Base-by-base conservation (phyloP, 2,329 filamentous ascomycete genomes). In the Trichoderma sp. region DNA sequence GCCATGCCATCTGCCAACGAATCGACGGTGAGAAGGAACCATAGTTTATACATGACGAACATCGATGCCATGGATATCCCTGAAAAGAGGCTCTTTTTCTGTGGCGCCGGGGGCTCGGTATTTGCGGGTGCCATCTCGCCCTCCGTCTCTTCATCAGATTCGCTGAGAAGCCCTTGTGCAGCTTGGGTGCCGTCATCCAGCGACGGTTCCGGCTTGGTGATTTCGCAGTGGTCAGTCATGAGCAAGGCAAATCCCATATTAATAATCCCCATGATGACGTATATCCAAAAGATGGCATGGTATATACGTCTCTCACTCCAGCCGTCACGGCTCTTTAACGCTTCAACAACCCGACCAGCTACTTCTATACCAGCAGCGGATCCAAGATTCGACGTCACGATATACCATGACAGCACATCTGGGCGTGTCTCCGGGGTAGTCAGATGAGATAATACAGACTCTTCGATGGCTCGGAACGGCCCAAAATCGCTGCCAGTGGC, bases 361-460 rank as follows among this genome's bases (percentile, higher is more conserved):
- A 82, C 70, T 72, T 85, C 86, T 8, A 82, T 87, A 2, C 87
- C 87, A 5, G 83, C 72, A 0, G 85, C 82, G 0, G 85, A 86
- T 1, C 86, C 87, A 2, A 88, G 77, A n/a, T 83, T 83, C 0
- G 86, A 84, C 2, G 80, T 81, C 18, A 85, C 87, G 51, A 89
- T 84, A 73, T 91, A 90, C 89, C 89, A 91, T 10, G 86, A 84
- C 69, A 90, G 80, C n/a, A 91, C 87, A 76, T 91, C 88, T 16
- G 87, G 81, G 58, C 89, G 80, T 0, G 83, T 85, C 34, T 81
- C 77, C 0, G 84, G 81, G 0, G 79, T 82, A 0, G 87, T 90
- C 55, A 91, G 80, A 74, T 90, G 87, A 5, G 87, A 86, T 8
- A 91, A 75, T 39, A 86, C 87, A 0, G 85, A 88, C 80, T 91